phyloP scores from a whole-genome alignment of 1,284 basidiomycete genomes.

The Ceratobasidium sp. region DNA sequence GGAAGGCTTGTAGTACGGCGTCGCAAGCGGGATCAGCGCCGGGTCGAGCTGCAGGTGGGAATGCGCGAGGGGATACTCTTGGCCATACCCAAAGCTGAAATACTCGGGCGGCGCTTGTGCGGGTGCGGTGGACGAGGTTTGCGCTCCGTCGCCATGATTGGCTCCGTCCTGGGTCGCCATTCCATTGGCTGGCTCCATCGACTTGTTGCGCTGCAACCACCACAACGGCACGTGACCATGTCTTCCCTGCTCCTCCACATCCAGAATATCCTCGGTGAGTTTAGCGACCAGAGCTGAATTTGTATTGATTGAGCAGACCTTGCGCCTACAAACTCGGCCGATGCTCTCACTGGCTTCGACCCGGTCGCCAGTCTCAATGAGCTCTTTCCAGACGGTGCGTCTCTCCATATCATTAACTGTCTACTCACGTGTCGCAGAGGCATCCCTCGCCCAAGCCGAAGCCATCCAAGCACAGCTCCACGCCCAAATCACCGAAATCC shows the following conservation, averaged over 20 bases:
- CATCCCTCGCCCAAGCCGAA: slow-evolving; percentile 68
- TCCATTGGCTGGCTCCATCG: slow-evolving; percentile 6
- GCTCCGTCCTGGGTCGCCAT: slow-evolving; percentile 7
- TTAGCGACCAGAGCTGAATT: neutral
- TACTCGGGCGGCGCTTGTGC: neutral
- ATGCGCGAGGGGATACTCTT: neutral
- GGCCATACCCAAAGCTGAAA: neutral
- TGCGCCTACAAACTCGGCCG: slow-evolving; percentile 43
- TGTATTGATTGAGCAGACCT: slow-evolving; percentile 5
- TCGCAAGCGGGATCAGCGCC: slow-evolving; percentile 16
- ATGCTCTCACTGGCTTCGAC: slow-evolving; percentile 64
- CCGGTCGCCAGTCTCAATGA: slow-evolving; percentile 67
- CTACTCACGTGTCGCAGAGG: slow-evolving; percentile 56
- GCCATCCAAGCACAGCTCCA: slow-evolving; percentile 65
- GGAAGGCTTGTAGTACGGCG: neutral
- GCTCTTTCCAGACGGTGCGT: slow-evolving; percentile 77
- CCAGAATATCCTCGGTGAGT: slow-evolving; percentile 28
- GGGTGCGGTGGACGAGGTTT: too few relatives aligned
- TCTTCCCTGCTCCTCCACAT: slow-evolving; percentile 5
- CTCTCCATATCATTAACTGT: neutral
- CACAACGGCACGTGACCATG: neutral
- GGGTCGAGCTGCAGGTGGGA: slow-evolving; percentile 25
- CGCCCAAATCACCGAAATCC: slow-evolving; percentile 66
- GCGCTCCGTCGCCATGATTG: neutral
- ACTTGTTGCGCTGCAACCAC: neutral